phyloP scores from a whole-genome alignment of 2,329 filamentous ascomycete species.

The Sporothrix protearum region DNA sequence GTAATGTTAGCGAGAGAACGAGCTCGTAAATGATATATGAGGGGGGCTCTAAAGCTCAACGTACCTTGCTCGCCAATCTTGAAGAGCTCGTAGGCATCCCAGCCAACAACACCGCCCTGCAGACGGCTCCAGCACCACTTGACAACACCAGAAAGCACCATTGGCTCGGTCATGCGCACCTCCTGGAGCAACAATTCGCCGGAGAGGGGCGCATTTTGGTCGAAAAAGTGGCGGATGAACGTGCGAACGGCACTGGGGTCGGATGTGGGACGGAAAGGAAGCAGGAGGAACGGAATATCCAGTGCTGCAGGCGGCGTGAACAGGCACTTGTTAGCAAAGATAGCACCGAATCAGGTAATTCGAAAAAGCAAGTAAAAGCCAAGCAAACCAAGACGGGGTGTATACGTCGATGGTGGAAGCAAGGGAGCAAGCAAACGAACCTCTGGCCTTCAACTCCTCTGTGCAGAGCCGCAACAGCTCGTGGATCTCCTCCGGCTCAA shows the following conservation, averaged over 20 bases:
- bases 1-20: background rate
- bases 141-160: constrained; percentile 88
- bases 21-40: background rate
- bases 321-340: background rate
- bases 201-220: constrained; percentile 58
- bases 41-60: background rate
- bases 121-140: constrained; percentile 99
- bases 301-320: constrained; percentile 59
- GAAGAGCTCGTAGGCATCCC: constrained; percentile 96
- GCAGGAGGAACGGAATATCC: constrained; percentile 84
- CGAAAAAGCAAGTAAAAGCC: background rate
- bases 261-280: constrained; percentile 90
- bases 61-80: constrained; percentile 86
- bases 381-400: background rate
- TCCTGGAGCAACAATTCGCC: constrained; percentile 77
- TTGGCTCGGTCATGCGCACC: constrained; percentile 85
- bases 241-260: constrained; percentile 88
- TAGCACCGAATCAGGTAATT: background rate
- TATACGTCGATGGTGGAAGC: background rate
- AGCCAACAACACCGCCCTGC: constrained; percentile 85
- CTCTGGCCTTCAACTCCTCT: constrained; percentile 87
- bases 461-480: constrained; percentile 83
- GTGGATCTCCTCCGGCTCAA: constrained; percentile 86
- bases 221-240: constrained; percentile 91
- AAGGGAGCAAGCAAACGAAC: constrained; percentile 52